Conservation (phyloP, 1,284 basidiomycete genomes). For the Pterula multifida region DNA sequence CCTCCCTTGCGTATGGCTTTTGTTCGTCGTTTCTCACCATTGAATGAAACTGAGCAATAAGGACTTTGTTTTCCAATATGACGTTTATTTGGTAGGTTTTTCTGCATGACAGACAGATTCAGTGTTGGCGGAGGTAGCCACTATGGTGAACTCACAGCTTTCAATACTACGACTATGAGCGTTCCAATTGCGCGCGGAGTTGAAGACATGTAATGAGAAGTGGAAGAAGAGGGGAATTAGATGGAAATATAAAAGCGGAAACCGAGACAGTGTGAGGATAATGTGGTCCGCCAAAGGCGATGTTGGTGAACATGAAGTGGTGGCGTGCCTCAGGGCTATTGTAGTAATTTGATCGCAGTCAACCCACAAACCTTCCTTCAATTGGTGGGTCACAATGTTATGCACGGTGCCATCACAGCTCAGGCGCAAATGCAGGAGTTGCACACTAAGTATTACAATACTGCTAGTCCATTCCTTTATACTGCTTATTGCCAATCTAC, state of each 20-base stretch:
- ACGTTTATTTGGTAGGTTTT: constrained; percentile 87
- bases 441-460: too few species aligned
- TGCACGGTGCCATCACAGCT: too few species aligned
- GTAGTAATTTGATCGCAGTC: not conserved
- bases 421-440: too few species aligned
- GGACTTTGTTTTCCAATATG: constrained; percentile 98
- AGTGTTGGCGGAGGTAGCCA: not conserved
- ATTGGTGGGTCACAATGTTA: not conserved
- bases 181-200: constrained; percentile 78
- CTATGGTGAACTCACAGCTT: constrained; percentile 67
- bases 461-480: too few species aligned
- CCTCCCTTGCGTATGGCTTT: constrained; percentile 92
- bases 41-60: constrained; percentile 75
- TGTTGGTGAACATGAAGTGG: not conserved
- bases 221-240: not conserved
- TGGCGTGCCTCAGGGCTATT: not conserved
- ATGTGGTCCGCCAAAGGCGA: not conserved
- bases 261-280: not conserved
- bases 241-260: not conserved
- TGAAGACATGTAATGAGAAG: constrained; percentile 30
- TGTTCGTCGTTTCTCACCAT: constrained; percentile 75
- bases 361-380: not conserved
- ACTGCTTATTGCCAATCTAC: constrained; percentile 7
- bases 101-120: constrained; percentile 31
- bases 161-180: constrained; percentile 88